Conservation (phyloP, 208 protist species). For the Trypanosoma rangeli region DNA sequence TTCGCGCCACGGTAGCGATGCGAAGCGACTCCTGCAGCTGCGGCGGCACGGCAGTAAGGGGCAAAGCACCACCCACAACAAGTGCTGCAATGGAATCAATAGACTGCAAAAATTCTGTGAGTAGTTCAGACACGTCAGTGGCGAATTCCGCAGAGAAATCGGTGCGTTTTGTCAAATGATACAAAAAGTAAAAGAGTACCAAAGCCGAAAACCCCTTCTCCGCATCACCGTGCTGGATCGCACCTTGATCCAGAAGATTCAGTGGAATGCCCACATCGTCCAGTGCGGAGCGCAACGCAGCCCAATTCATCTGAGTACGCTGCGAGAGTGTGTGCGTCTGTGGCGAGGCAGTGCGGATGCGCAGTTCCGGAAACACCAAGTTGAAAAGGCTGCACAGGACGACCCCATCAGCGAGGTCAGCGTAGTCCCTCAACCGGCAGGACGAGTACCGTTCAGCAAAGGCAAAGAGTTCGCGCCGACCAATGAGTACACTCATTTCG, state of each 20-base stretch:
- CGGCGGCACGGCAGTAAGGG: conserved; percentile 46
- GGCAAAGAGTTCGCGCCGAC: conserved; percentile 76
- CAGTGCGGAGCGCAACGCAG: conserved; percentile 46
- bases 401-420: conserved; percentile 49
- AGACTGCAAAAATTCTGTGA: conserved; percentile 70
- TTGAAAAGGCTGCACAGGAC: conserved; percentile 71
- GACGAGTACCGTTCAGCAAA: conserved; percentile 76
- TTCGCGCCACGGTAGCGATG: conserved; percentile 27
- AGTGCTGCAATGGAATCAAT: conserved; percentile 71
- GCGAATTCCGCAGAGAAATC: conserved; percentile 84
- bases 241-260: conserved; percentile 40
- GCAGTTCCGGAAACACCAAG: conserved; percentile 56
- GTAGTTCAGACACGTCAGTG: conserved; percentile 52
- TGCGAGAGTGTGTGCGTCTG: conserved; percentile 69
- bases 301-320: conserved; percentile 57
- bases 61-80: conserved; percentile 56
- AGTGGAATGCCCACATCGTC: conserved; percentile 53
- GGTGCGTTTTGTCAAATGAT: conserved; percentile 62
- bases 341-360: conserved; percentile 49
- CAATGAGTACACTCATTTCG: conserved; percentile 47
- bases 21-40: conserved; percentile 41
- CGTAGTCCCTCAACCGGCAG: conserved; percentile 54
- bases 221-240: conserved; percentile 33
- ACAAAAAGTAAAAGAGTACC: conserved; percentile 81
- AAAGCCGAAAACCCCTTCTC: conserved; percentile 68